phyloP scores from a whole-genome alignment of 2,329 filamentous ascomycete species.

The Aspergillus sp. region DNA sequence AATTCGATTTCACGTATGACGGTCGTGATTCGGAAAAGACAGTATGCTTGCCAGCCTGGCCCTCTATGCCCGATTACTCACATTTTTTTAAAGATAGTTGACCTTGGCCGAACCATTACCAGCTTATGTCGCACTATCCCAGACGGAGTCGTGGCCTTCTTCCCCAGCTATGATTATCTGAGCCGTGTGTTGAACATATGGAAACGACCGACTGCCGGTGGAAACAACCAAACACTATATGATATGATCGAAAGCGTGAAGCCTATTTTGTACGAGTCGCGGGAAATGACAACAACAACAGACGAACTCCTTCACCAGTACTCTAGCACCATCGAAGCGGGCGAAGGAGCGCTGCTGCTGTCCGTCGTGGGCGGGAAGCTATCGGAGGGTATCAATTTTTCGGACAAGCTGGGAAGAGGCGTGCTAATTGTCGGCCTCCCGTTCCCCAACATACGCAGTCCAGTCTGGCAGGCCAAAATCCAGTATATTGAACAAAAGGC shows the following conservation, averaged over 20 bases:
- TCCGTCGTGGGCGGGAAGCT: conserved; percentile 93
- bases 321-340: conserved; percentile 65
- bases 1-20: conserved; percentile 88
- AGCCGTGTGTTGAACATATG: conserved; percentile 71
- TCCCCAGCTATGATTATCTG: conserved; percentile 92
- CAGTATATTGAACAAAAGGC: conserved; percentile 76
- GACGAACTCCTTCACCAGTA: conserved; percentile 79
- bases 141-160: conserved; percentile 92
- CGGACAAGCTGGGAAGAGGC: conserved; percentile 83
- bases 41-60: conserved; percentile 40
- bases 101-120: conserved; percentile 74
- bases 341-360: conserved; percentile 76
- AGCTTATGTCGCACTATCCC: conserved; percentile 75
- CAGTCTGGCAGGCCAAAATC: conserved; percentile 92
- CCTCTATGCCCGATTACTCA: conserved; percentile 12
- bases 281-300: conserved; percentile 47
- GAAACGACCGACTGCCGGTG: conserved; percentile 50
- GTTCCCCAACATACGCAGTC: conserved; percentile 85
- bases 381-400: conserved; percentile 98
- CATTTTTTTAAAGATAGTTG: conserved; percentile 55
- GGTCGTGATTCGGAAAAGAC: conserved; percentile 71
- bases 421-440: conserved; percentile 91
- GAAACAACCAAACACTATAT: conserved; percentile 34
- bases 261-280: conserved; percentile 60
- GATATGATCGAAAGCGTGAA: conserved; percentile 39